Evolutionary conservation across 305 asterid genomes (phyloP).

Genomic region (Striga hermonthica): DNA sequence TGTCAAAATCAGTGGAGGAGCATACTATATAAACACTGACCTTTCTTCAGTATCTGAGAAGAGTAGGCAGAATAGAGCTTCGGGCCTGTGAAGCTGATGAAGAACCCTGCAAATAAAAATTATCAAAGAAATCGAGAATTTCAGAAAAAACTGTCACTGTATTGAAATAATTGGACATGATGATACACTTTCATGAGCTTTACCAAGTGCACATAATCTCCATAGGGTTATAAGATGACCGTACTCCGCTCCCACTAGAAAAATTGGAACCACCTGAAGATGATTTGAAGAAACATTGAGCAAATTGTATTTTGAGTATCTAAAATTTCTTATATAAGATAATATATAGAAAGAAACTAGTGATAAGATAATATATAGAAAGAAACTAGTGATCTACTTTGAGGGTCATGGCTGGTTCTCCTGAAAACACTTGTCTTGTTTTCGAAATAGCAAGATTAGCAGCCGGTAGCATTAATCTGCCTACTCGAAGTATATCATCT

Average conservation of each 20-base stretch:
- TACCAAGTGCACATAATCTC: constrained; percentile 85
- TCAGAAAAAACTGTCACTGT: neutral
- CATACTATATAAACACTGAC: constrained; percentile 30
- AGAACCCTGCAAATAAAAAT: constrained; percentile 52
- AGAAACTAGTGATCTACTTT: constrained; percentile 41
- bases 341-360: neutral
- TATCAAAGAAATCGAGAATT: neutral
- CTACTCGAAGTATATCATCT: constrained; percentile 62
- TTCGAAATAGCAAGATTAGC: constrained; percentile 65
- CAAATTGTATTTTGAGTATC: neutral
- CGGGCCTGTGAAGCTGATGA: constrained; percentile 73
- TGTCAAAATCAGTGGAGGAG: constrained; percentile 10
- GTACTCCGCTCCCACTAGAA: constrained; percentile 83
- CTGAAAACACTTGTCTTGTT: constrained; percentile 63
- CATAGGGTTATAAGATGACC: constrained; percentile 77
- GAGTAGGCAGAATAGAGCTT: constrained; percentile 56
- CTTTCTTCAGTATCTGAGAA: constrained; percentile 51
- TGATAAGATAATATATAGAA: neutral
- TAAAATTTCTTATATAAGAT: neutral
- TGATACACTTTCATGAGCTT: neutral
- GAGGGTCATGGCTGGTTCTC: constrained; percentile 91
- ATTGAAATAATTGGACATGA: neutral
- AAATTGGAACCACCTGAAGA: constrained; percentile 64
- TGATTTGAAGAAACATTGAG: neutral
- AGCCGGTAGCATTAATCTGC: constrained; percentile 69